A percentile compares a stretch with the other conserved stretches of the same genome.
phyloP scores from a whole-genome alignment of 805 yeast species.

The Yarrowia divulgata region DNA sequence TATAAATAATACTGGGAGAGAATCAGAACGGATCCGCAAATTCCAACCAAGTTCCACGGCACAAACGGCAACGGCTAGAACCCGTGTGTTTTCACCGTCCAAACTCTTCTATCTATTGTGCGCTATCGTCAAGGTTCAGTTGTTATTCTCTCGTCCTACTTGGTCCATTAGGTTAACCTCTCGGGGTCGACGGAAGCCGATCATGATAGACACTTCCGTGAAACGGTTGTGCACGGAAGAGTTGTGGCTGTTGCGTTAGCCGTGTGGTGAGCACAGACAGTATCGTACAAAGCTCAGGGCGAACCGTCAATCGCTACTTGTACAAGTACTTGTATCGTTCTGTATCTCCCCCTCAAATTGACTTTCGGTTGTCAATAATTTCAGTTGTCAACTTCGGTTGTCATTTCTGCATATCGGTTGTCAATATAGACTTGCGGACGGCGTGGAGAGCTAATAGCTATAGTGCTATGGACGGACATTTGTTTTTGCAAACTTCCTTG shows the following conservation, averaged over 20 bases:
- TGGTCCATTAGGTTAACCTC: slow-evolving; percentile 8
- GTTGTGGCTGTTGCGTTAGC: no score
- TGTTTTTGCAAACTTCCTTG: neutral
- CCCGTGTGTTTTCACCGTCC: no score
- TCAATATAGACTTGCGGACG: slow-evolving; percentile 2
- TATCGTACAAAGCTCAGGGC: no score
- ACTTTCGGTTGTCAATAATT: neutral
- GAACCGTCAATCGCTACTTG: no score
- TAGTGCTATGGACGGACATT: neutral
- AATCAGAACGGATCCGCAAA: no score
- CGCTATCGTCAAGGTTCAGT: no score
- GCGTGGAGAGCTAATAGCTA: neutral
- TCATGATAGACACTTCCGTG: slow-evolving; percentile 10
- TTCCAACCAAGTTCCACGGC: no score
- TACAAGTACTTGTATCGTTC: no score
- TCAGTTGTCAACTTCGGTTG: neutral
- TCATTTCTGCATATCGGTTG: neutral
- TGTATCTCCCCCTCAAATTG: neutral
- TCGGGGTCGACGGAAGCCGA: slow-evolving; percentile 21
- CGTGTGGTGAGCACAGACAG: no score
- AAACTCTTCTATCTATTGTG: no score
- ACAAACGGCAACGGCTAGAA: no score
- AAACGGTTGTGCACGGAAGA: neutral
- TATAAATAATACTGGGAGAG: no score
- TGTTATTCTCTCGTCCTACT: neutral